phyloP scores from a whole-genome alignment of 2,329 filamentous ascomycete genomes.

The Macrophomina tecta region DNA sequence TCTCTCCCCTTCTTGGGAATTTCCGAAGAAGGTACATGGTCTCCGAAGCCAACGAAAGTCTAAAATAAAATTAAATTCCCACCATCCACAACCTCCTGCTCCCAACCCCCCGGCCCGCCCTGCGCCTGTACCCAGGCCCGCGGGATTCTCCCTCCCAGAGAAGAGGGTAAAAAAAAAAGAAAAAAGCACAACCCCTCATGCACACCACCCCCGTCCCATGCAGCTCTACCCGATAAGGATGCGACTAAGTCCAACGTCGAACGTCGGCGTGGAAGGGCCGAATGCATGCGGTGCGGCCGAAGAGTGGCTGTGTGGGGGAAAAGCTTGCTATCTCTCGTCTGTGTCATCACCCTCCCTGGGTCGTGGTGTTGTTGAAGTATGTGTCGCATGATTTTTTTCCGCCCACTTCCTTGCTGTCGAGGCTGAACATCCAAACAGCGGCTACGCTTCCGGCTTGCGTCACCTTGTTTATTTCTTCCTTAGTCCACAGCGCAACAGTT shows the following conservation, averaged over 20 bases:
- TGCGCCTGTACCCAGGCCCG: neutral
- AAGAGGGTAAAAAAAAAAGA: neutral
- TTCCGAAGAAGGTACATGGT: neutral
- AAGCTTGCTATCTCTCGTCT: neutral
- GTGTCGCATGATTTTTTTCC: neutral
- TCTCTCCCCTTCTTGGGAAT: too few relatives aligned
- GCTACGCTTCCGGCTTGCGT: too few relatives aligned
- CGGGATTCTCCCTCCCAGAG: neutral
- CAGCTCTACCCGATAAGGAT: slow-evolving; percentile 20
- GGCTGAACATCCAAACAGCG: neutral
- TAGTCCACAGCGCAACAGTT: neutral
- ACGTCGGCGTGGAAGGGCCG: slow-evolving; percentile 26
- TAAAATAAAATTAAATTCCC: neutral
- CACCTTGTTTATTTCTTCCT: too few relatives aligned
- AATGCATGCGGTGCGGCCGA: slow-evolving; percentile 19
- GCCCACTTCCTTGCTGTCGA: neutral
- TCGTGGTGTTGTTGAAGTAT: slow-evolving; percentile 3
- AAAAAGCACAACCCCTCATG: slow-evolving; percentile 4
- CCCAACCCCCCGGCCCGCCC: neutral
- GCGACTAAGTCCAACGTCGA: slow-evolving; percentile 28
- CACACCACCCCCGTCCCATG: neutral
- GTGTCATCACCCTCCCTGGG: neutral
- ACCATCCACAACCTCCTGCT: too few relatives aligned
- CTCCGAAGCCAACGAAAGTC: neutral
- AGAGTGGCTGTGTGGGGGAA: neutral